Percentiles rank a stretch among this genome's conserved stretches.
Evolutionary conservation across 345 rosid genomes (phyloP).

Genomic region (Alliaria petiolata): DNA sequence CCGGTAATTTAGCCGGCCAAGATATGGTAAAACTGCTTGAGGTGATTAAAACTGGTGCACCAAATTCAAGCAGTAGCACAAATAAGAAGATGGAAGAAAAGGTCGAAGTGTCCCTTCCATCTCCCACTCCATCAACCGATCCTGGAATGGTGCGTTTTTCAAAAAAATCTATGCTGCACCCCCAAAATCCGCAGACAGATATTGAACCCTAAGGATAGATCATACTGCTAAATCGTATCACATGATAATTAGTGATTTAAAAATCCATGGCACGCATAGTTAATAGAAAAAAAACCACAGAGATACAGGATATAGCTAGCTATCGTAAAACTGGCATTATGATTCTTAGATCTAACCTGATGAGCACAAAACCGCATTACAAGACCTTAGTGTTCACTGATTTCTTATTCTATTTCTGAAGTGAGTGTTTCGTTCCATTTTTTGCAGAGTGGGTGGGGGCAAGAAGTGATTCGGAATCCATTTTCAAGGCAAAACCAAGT

Average conservation of each 20-base stretch:
- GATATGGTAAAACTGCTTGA: constrained; percentile 75
- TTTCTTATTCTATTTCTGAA: not conserved
- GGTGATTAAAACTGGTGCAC: constrained; percentile 26
- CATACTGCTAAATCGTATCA: not conserved
- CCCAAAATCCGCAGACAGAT: not conserved
- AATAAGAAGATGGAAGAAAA: constrained; percentile 48
- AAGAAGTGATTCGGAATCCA: constrained; percentile 54
- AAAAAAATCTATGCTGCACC: constrained; percentile 44
- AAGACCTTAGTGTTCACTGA: not conserved
- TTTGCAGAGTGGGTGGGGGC: constrained; percentile 76
- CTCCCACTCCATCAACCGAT: constrained; percentile 86
- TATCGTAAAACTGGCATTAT: not conserved
- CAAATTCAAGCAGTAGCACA: constrained; percentile 15
- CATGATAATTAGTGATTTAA: not conserved
- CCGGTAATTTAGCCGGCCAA: constrained; percentile 52
- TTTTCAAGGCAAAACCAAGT: constrained; percentile 48
- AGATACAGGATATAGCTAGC: not conserved
- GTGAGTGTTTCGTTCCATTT: not conserved
- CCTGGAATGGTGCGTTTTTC: constrained; percentile 89
- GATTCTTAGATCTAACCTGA: not conserved
- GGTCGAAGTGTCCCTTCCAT: constrained; percentile 89
- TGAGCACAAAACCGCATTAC: not conserved
- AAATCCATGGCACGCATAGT: not conserved
- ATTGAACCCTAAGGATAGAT: not conserved
- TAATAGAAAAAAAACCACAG: not conserved